Base-by-base conservation (phyloP, 176 grass and related monocot genomes). In the Dactylis glomerata region DNA sequence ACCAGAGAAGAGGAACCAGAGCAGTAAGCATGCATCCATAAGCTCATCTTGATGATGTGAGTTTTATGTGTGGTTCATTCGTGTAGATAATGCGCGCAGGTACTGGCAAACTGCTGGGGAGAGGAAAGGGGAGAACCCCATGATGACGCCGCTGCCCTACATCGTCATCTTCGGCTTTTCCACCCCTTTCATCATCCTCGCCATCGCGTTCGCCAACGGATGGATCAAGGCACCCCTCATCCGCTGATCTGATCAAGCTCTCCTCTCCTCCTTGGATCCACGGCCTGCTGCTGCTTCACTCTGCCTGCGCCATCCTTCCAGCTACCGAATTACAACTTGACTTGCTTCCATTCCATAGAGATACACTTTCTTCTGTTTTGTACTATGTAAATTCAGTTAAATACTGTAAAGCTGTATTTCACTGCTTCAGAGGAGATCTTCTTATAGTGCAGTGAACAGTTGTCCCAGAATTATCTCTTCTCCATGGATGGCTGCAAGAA, bases 161-260 rank as follows among this genome's bases (percentile, higher is more conserved):
- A 95, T 98, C 83, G 86, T 98, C 73, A 98, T 98, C 83, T 98
- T 98, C 47, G 96, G 93, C 80, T 91, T 95, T 86, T 95, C 96
- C 34, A 95, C 89, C 5, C 96, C 93, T 13, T 95, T 98, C 64
- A 88, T 98, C 76, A 98, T 98, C 83, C 92, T 95, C 42, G 96
- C 96, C 80, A 95, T 98, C 27, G 93, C 85, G 15, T 98, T 98
- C 51, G 96, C 91, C 57, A 98, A 98, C 65, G 94, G 92, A 54
- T 94, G 94, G 94, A 81, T 97, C 81, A 97, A 97, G 73, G 90
- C 86, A 70, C 90, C 92, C 24, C 42, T 73, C 2, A 34, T 88
- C 46, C 85, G 86, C 68, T 94, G 87, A 97, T 13, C 2, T 3
- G 0, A 65, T 62, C 81, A 34, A 51, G 70, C 45, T 79, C 49